Evolutionary conservation across 345 rosid genomes (phyloP).

Genomic region (Diplotaxis tenuifolia): DNA sequence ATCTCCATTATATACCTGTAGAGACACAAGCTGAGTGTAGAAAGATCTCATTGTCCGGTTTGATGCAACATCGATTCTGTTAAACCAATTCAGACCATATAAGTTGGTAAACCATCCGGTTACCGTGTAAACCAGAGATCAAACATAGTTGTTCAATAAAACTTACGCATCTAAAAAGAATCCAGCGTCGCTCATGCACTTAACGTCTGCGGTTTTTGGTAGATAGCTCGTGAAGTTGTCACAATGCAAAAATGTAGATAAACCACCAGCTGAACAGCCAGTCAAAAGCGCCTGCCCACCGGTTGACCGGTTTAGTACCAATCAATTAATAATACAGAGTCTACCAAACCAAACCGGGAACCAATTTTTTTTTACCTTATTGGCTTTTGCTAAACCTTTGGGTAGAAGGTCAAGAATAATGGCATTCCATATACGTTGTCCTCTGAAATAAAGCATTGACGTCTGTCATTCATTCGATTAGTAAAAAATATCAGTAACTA

Average conservation of each 20-base stretch:
- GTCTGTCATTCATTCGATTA: conserved; percentile 49
- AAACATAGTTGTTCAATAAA: no score
- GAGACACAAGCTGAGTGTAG: conserved; percentile 50
- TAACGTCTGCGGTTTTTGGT: conserved; percentile 61
- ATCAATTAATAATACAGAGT: background rate
- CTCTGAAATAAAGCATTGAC: conserved; percentile 83
- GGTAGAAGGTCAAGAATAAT: conserved; percentile 81
- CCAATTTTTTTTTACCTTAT: conserved; percentile 52
- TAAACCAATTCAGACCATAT: conserved; percentile 18
- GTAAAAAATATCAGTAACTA: conserved; percentile 3
- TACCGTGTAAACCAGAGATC: no score
- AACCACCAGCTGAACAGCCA: conserved; percentile 99
- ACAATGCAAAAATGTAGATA: conserved; percentile 76
- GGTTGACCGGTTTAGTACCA: conserved; percentile 11
- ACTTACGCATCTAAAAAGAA: conserved; percentile 83
- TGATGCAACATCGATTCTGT: conserved; percentile 65
- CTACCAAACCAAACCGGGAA: conserved; percentile 6
- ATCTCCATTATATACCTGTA: conserved; percentile 54
- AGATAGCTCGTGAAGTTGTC: conserved; percentile 60
- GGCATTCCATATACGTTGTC: conserved; percentile 86
- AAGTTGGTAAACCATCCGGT: background rate
- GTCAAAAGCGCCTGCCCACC: conserved; percentile 80
- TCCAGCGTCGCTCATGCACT: conserved; percentile 98
- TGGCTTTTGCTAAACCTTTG: conserved; percentile 66
- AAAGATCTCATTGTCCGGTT: conserved; percentile 66